Percentiles rank a stretch among this genome's conserved stretches.
phyloP scores from a whole-genome alignment of 352 stramenopile genomes.

The Pythium brachiatum region DNA sequence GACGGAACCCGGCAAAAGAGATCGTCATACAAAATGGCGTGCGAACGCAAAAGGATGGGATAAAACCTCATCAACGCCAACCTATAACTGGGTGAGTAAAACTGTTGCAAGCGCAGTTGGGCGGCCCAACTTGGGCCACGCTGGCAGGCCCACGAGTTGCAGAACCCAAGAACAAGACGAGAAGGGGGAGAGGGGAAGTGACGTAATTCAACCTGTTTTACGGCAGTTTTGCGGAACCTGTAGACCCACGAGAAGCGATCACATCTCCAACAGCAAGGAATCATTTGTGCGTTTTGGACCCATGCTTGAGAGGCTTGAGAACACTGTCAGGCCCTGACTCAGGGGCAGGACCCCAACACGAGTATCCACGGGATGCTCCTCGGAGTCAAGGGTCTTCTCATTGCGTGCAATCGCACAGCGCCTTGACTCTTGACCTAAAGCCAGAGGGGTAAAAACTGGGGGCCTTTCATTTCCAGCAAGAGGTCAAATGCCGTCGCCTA shows the following conservation, averaged over 20 bases:
- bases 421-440: too few species aligned
- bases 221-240: neutral
- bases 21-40: neutral
- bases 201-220: slow-evolving; percentile 2
- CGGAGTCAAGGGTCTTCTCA: too few species aligned
- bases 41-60: neutral
- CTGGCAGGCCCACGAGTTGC: slow-evolving; percentile 3
- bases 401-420: too few species aligned
- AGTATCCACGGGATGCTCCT: too few species aligned
- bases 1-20: neutral
- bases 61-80: slow-evolving; percentile 21
- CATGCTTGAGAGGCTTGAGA: too few species aligned
- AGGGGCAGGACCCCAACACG: too few species aligned
- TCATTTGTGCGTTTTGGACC: too few species aligned
- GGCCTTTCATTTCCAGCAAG: too few species aligned
- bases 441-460: too few species aligned
- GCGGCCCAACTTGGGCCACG: slow-evolving; percentile 1
- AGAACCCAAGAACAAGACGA: slow-evolving; percentile 11
- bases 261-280: neutral
- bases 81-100: slow-evolving; percentile 29
- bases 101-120: slow-evolving; percentile 15
- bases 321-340: too few species aligned
- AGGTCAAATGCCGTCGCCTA: too few species aligned
- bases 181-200: neutral
- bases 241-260: neutral